Evolutionary conservation across 768 basidiomycete genomes (phyloP).

Genomic region (Lanmaoa pseudosensibilis): DNA sequence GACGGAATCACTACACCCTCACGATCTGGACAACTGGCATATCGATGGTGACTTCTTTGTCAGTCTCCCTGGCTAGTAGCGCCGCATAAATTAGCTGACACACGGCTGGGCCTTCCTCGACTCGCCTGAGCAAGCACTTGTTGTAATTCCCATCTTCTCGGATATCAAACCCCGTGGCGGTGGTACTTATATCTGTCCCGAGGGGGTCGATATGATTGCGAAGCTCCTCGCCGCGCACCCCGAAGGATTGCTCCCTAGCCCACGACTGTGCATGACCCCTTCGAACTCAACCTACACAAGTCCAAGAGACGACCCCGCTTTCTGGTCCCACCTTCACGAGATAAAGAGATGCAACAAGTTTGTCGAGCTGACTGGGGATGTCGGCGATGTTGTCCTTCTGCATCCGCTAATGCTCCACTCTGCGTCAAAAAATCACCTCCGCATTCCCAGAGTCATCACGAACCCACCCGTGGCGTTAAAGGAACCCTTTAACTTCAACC

Average conservation of each 20-base stretch:
- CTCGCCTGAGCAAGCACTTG: slow-evolving; percentile 7
- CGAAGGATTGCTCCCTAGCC: slow-evolving; percentile 1
- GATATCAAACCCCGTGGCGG: slow-evolving; percentile 6
- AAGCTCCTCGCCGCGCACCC: slow-evolving; percentile 2
- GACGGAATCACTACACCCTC: neutral
- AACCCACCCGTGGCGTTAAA: slow-evolving; percentile 61
- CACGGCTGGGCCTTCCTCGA: slow-evolving; percentile 6
- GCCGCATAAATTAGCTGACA: neutral
- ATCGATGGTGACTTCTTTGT: slow-evolving; percentile 9
- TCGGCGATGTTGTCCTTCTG: slow-evolving; percentile 14
- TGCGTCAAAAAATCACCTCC: slow-evolving; percentile 57
- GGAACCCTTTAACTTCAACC: slow-evolving; percentile 48
- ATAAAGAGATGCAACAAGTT: neutral
- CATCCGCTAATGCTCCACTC: slow-evolving; percentile 68
- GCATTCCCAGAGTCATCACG: slow-evolving; percentile 59
- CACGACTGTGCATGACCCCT: neutral
- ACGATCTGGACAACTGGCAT: slow-evolving; percentile 3
- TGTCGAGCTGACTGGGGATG: slow-evolving; percentile 2
- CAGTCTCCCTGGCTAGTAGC: neutral
- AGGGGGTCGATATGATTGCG: slow-evolving; percentile 4
- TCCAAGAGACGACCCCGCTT: neutral
- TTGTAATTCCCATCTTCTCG: slow-evolving; percentile 9
- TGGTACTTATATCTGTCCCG: slow-evolving; percentile 1
- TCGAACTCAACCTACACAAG: slow-evolving; percentile 7
- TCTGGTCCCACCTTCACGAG: slow-evolving; percentile 6